Conservation (phyloP, 2,329 filamentous ascomycete species). For the Diaporthe helianthi region DNA sequence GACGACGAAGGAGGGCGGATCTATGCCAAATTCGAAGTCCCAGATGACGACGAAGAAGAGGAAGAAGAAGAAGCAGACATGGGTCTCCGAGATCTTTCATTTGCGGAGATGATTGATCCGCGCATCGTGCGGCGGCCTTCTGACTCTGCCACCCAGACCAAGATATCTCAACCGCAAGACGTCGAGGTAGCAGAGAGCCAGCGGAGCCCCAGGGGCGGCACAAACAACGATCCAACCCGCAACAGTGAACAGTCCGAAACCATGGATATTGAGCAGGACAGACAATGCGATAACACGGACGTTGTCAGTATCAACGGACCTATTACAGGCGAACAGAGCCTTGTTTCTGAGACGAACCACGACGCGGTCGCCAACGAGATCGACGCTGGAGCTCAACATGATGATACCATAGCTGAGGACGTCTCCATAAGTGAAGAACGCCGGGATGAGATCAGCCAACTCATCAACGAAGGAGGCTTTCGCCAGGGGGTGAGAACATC, state of each 20-base stretch:
- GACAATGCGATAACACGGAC: constrained; percentile 11
- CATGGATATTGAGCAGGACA: not conserved
- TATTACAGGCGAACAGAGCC: constrained; percentile 35
- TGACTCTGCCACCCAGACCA: not conserved
- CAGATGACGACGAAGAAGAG: constrained; percentile 63
- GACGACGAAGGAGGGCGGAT: constrained; percentile 73
- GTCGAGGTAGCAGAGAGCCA: constrained; percentile 30
- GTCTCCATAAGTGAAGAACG: constrained; percentile 44
- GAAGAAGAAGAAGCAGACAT: constrained; percentile 64
- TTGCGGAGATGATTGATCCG: constrained; percentile 71
- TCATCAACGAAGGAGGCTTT: constrained; percentile 58
- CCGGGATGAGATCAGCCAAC: constrained; percentile 49
- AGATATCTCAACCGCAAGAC: not conserved
- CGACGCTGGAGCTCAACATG: constrained; percentile 14
- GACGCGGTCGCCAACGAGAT: not conserved
- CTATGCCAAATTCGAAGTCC: constrained; percentile 81
- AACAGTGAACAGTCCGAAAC: constrained; percentile 34
- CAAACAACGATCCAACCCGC: constrained; percentile 14
- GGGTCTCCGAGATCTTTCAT: constrained; percentile 65
- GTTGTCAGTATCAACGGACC: not conserved
- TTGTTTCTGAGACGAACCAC: constrained; percentile 38
- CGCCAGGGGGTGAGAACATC: constrained; percentile 52
- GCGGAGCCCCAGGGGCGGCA: not conserved
- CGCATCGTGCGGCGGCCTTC: constrained; percentile 64
- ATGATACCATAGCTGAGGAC: constrained; percentile 24